Base-by-base conservation (phyloP, 345 rosid genomes). In the Eucalyptus camaldulensis region DNA sequence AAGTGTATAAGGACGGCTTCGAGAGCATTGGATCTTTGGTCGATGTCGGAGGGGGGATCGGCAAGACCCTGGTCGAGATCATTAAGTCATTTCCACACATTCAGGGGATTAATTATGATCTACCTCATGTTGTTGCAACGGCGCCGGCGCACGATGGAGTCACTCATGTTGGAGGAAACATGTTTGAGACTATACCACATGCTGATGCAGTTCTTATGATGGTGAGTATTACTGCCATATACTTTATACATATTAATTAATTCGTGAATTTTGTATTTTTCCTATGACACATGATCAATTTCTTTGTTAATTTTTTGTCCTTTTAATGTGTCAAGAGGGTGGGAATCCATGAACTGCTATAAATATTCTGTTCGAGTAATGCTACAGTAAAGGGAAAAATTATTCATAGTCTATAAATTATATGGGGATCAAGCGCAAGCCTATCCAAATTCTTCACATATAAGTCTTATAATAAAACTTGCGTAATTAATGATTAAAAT, bases 1-100 rank as follows among this genome's bases (percentile, higher is more conserved):
- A 67, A 31, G 49, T 40, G 7, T 89, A 88, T 49, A 43, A 51
- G n/a, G 89, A 91, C 43, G 92, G 89, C 60, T 89, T 91, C 49
- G 25, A 43, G 13, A 22, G 40, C 43, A 51, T 91, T 4, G 86
- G 62, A 6, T 49, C 89, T 11, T 11, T 89, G 87, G 92, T 89
- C 9, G 90, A 91, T 45, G 92, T 91, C 33, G 92, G 91, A 24
- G 91, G 91, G 8, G 91, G 91, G 40, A 87, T 31, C 16, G 92
- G 92, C 4, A 58, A 4, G 14, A 56, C 19, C 5, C 7, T 90
- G 40, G 86, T 51, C 25, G 25, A 49, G 91, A 88, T 90, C 33
- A 88, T 91, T 29, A 90, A 67, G 62, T 80, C 88, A 5, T 81
- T 56, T 51, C 92, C 91, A 3, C 88, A 88, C 31, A 53, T 91